Evolutionary conservation across 495 filamentous ascomycete species (phyloP).

Genomic region (Trichocladium uniseriatum): DNA sequence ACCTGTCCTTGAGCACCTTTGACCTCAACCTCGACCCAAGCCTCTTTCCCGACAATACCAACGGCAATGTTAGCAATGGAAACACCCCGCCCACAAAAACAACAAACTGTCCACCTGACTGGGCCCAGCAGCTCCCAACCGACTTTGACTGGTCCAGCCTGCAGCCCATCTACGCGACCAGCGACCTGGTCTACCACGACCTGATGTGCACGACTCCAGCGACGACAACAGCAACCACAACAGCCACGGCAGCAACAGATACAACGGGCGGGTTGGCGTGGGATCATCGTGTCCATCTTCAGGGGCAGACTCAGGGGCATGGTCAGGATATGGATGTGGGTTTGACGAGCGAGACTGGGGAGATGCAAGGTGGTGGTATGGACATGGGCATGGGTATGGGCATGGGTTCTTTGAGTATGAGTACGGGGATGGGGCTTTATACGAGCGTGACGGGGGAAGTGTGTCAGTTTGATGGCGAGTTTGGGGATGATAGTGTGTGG

Average conservation of each 20-base stretch:
- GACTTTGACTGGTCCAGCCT: constrained; percentile 40
- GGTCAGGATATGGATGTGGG: too few relatives aligned
- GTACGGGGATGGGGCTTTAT: constrained; percentile 3
- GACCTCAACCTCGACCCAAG: background rate
- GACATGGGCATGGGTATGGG: background rate
- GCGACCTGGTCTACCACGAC: constrained; percentile 46
- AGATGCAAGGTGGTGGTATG: background rate
- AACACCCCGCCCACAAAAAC: too few relatives aligned
- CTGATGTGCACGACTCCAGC: constrained; percentile 15
- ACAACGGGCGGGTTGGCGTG: constrained; percentile 1
- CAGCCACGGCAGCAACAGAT: too few relatives aligned
- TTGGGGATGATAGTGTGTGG: constrained; percentile 46
- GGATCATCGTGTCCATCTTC: constrained; percentile 2
- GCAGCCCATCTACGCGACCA: constrained; percentile 45
- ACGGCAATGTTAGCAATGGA: background rate
- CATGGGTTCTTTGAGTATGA: constrained; percentile 6
- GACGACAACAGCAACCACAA: too few relatives aligned
- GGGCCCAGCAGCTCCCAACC: constrained; percentile 17
- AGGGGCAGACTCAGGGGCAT: background rate
- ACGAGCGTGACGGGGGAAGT: background rate
- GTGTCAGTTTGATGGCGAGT: constrained; percentile 39
- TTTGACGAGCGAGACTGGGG: background rate
- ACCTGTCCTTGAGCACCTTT: too few relatives aligned
- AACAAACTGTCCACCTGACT: too few relatives aligned
- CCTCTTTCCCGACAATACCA: background rate